phyloP scores from a whole-genome alignment of 2,329 filamentous ascomycete species.

The Aureobasidium musti region DNA sequence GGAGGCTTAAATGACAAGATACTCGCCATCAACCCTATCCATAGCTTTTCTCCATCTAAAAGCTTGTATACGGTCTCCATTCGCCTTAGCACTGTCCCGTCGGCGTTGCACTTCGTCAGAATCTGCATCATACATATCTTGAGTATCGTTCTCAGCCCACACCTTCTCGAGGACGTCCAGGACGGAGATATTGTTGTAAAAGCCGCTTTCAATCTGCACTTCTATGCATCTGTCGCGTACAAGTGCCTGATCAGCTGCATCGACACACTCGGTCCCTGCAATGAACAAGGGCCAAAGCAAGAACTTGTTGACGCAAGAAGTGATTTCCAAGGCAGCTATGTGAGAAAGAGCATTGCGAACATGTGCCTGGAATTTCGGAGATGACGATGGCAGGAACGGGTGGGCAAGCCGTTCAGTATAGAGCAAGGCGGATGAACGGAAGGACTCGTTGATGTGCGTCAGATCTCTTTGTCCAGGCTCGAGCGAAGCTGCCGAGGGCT shows the following conservation, averaged over 20 bases:
- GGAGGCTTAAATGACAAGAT: conserved; percentile 51
- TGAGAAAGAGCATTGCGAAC: conserved; percentile 82
- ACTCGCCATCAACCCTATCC: conserved; percentile 54
- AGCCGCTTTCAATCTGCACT: conserved; percentile 85
- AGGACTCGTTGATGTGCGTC: conserved; percentile 81
- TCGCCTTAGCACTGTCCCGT: conserved; percentile 34
- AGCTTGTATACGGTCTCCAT: conserved; percentile 42
- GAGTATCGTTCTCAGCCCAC: conserved; percentile 57
- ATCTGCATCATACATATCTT: conserved; percentile 34
- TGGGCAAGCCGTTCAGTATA: conserved; percentile 87
- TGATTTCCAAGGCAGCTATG: conserved; percentile 74
- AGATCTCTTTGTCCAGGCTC: conserved; percentile 67
- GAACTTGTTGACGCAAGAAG: conserved; percentile 77
- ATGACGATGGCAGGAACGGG: conserved; percentile 69
- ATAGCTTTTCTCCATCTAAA: conserved; percentile 56
- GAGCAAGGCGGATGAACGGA: conserved; percentile 83
- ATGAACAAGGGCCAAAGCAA: conserved; percentile 93
- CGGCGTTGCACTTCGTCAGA: conserved; percentile 38
- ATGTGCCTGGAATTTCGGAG: conserved; percentile 78
- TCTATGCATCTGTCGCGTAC: conserved; percentile 79
- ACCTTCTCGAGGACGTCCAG: conserved; percentile 83
- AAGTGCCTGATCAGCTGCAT: conserved; percentile 73
- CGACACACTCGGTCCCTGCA: conserved; percentile 83
- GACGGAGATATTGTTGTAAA: conserved; percentile 88
- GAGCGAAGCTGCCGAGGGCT: conserved; percentile 40